Conservation (phyloP, 768 basidiomycete genomes). For the Mycena latifolia region DNA sequence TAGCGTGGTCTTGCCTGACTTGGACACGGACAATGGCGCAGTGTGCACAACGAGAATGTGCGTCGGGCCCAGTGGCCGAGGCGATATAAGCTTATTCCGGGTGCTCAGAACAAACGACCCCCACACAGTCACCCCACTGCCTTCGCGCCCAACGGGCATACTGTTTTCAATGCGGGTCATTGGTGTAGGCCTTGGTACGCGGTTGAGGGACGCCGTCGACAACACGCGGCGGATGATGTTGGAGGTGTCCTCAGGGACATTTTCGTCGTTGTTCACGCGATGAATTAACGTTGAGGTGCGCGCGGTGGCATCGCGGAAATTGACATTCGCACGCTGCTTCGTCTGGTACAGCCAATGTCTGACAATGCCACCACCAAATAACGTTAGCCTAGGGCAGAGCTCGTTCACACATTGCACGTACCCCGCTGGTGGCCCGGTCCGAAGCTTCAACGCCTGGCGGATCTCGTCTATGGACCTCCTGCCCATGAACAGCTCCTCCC, state of each 20-base stretch:
- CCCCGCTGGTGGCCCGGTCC: conserved; percentile 36
- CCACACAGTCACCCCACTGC: conserved; percentile 40
- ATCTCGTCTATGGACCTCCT: conserved; percentile 45
- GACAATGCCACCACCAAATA: background rate
- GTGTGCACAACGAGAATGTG: conserved; percentile 48
- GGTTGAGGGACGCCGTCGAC: conserved; percentile 42
- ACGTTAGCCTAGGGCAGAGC: background rate
- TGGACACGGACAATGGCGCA: conserved; percentile 25
- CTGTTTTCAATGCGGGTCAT: conserved; percentile 35
- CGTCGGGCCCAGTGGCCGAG: conserved; percentile 50
- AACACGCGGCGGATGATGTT: conserved; percentile 39
- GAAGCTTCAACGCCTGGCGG: conserved; percentile 47
- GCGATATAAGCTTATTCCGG: conserved; percentile 47
- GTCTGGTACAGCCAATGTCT: conserved; percentile 51
- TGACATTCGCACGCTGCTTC: conserved; percentile 40
- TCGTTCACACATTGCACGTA: conserved; percentile 26
- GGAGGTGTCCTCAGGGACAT: conserved; percentile 4
- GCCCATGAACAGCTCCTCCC: conserved; percentile 45
- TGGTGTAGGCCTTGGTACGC: conserved; percentile 17
- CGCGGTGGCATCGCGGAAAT: conserved; percentile 41
- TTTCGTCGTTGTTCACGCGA: conserved; percentile 33
- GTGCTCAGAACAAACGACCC: conserved; percentile 43
- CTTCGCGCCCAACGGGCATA: conserved; percentile 22
- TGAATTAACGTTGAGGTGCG: conserved; percentile 43
- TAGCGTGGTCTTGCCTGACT: conserved; percentile 12